Evolutionary conservation across 805 yeast genomes (phyloP).

Genomic region (Blastobotrys robertii): DNA sequence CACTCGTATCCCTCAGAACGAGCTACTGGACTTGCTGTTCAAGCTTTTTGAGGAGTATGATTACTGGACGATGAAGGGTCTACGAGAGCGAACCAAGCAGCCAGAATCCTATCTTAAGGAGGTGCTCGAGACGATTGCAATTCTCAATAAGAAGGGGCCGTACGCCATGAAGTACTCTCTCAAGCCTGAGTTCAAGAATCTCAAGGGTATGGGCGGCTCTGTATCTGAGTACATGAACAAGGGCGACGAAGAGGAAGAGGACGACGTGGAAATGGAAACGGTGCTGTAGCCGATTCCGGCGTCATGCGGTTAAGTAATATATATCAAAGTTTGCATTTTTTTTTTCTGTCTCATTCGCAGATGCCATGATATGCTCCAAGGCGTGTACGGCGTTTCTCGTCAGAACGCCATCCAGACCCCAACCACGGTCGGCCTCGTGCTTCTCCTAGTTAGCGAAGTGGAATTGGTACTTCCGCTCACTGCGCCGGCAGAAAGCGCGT

Average conservation of each 20-base stretch:
- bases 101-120: constrained; percentile 87
- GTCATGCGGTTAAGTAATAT: too few species aligned
- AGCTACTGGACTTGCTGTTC: constrained; percentile 79
- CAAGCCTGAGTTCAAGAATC: constrained; percentile 79
- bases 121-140: constrained; percentile 81
- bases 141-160: constrained; percentile 87
- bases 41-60: constrained; percentile 88
- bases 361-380: too few species aligned
- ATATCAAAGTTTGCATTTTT: too few species aligned
- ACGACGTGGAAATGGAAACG: constrained; percentile 14
- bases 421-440: too few species aligned
- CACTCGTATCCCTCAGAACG: constrained; percentile 88
- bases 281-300: constrained; percentile 7
- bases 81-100: constrained; percentile 88
- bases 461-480: too few species aligned
- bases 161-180: constrained; percentile 86
- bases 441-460: too few species aligned
- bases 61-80: constrained; percentile 92
- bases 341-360: too few species aligned
- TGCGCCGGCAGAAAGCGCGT: too few species aligned
- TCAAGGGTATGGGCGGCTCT: constrained; percentile 34
- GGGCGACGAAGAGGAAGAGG: constrained; percentile 9
- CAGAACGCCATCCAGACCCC: too few species aligned
- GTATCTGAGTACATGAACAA: constrained; percentile 16
- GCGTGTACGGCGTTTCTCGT: too few species aligned